phyloP scores from a whole-genome alignment of 2,329 filamentous ascomycete genomes.

The Elsinoe australis region DNA sequence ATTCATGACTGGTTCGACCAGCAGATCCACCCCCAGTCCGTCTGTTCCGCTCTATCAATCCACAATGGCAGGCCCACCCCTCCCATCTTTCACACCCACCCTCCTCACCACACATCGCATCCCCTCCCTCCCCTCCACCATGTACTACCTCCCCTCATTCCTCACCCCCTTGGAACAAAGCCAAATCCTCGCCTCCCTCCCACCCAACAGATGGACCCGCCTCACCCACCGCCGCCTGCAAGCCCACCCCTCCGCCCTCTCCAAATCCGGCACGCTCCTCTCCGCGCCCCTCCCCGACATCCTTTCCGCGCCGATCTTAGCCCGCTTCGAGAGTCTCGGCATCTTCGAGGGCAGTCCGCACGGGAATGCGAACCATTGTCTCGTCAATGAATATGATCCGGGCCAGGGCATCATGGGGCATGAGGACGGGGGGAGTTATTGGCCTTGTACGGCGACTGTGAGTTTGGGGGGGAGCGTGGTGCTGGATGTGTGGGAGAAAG shows the following conservation, averaged over 20 bases:
- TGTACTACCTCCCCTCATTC: constrained; percentile 83
- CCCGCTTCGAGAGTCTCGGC: constrained; percentile 43
- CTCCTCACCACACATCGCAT: constrained; percentile 34
- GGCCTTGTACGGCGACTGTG: constrained; percentile 82
- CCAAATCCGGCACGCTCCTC: constrained; percentile 65
- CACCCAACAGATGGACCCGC: constrained; percentile 63
- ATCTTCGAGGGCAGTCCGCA: constrained; percentile 63
- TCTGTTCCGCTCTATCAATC: not conserved
- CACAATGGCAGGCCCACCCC: not conserved
- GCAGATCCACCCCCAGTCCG: too few relatives aligned
- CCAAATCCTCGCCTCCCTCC: constrained; percentile 38
- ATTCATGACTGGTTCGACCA: too few relatives aligned
- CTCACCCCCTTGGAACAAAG: constrained; percentile 68
- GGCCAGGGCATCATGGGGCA: constrained; percentile 96
- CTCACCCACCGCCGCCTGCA: constrained; percentile 86
- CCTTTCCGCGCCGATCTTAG: constrained; percentile 62
- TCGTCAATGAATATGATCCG: constrained; percentile 85
- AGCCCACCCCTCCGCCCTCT: constrained; percentile 78
- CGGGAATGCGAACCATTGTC: constrained; percentile 72
- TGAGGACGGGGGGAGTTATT: constrained; percentile 84
- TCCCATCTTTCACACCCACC: not conserved
- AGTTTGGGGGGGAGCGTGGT: constrained; percentile 73
- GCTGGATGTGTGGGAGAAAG: constrained; percentile 58
- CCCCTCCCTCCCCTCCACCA: constrained; percentile 50
- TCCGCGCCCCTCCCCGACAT: constrained; percentile 66